phyloP scores from a whole-genome alignment of 2,329 filamentous ascomycete genomes.

The Beauveria caledonica region DNA sequence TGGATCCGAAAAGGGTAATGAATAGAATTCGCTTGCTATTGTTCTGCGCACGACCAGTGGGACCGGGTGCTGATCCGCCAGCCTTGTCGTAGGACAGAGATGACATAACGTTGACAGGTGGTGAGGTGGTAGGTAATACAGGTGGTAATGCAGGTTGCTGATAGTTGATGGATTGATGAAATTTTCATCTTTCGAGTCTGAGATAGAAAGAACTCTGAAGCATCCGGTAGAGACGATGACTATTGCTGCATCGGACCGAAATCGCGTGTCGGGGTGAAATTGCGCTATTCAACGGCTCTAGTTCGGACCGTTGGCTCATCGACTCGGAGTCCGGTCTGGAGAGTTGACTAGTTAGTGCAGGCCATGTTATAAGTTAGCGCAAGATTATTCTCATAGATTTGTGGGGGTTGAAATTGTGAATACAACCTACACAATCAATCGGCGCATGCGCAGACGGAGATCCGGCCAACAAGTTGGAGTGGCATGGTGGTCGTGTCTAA shows the following conservation, averaged over 20 bases:
- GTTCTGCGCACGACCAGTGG: conserved; percentile 9
- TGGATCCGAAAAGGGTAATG: conserved; percentile 11
- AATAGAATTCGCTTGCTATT: conserved; percentile 12
- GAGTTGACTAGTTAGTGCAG: background rate
- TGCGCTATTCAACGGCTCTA: background rate
- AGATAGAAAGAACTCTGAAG: background rate
- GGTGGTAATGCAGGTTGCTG: background rate
- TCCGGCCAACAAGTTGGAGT: background rate
- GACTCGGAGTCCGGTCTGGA: background rate
- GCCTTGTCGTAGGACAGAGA: background rate
- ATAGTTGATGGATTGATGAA: background rate
- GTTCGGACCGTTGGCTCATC: background rate
- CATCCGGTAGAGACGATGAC: background rate
- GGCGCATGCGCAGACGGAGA: background rate
- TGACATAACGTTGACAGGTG: background rate
- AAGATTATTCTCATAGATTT: conserved; percentile 3
- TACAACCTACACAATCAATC: conserved; percentile 2
- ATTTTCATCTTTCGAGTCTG: background rate
- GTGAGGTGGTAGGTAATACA: background rate
- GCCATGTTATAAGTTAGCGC: background rate
- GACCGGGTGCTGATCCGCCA: conserved; percentile 5
- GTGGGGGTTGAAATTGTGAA: conserved; percentile 1
- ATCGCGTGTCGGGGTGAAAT: background rate
- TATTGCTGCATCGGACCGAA: background rate
- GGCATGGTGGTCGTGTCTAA: background rate